These are phyloP conservation scores for Aspergillus puulaauensis DNA, from an alignment of 2,329 filamentous ascomycete genomes.

Conservation along the genomic window DNA sequence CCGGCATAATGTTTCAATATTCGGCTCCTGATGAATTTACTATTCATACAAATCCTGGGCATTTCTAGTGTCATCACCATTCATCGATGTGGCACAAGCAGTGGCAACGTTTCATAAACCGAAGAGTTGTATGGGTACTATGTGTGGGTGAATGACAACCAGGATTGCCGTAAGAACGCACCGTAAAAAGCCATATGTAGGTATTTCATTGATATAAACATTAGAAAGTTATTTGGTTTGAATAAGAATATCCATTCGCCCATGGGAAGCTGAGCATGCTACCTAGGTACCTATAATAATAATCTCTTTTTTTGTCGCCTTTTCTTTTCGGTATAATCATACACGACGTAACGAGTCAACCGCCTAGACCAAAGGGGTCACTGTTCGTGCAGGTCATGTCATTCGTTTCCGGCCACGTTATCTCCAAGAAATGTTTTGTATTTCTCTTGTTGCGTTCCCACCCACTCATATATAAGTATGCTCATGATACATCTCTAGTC, in stretches of 20 bases:
- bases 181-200: not conserved
- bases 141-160: not conserved
- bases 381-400: constrained; percentile 8
- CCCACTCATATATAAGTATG: constrained; percentile 17
- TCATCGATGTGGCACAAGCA: no score
- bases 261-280: not conserved
- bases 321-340: not conserved
- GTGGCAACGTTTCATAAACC: no score
- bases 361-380: not conserved
- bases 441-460: constrained; percentile 8
- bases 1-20: no score
- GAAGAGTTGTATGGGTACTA: no score
- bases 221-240: not conserved
- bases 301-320: no score
- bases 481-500: constrained; percentile 18
- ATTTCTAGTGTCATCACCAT: no score
- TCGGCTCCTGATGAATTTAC: no score
- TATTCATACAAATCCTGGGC: no score
- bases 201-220: not conserved
- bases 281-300: not conserved
- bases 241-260: not conserved
- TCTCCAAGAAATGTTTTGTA: constrained; percentile 15
- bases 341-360: not conserved
- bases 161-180: not conserved
- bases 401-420: constrained; percentile 15